phyloP scores from a whole-genome alignment of 345 rosid genomes.

The Heritiera fomes region DNA sequence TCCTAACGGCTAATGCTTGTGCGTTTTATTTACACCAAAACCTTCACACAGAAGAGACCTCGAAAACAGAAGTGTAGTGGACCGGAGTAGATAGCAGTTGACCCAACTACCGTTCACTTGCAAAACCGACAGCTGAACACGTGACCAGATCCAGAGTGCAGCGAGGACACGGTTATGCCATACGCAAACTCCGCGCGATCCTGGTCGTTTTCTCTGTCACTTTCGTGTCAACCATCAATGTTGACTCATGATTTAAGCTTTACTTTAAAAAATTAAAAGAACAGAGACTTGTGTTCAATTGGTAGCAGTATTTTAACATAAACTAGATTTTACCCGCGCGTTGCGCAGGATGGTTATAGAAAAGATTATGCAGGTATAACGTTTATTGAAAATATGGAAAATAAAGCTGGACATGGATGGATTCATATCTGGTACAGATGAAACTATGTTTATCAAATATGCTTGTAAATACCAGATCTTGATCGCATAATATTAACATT shows the following conservation, averaged over 20 bases:
- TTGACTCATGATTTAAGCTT: not conserved
- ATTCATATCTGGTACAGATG: too few relatives aligned
- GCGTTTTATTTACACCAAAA: not conserved
- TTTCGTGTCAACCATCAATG: not conserved
- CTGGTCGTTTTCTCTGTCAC: not conserved
- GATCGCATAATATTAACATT: too few relatives aligned
- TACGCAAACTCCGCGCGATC: conserved; percentile 19
- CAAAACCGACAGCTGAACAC: conserved; percentile 10
- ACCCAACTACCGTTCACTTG: not conserved
- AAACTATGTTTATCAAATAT: too few relatives aligned
- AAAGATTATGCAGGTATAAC: too few relatives aligned
- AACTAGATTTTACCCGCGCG: too few relatives aligned
- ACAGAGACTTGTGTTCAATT: not conserved
- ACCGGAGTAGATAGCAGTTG: not conserved
- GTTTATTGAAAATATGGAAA: too few relatives aligned
- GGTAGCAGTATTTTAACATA: not conserved
- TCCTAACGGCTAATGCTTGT: not conserved
- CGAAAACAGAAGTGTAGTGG: too few relatives aligned
- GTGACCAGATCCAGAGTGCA: conserved; percentile 3
- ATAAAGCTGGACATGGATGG: too few relatives aligned
- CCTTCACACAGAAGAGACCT: not conserved
- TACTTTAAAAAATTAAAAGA: not conserved
- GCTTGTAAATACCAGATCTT: too few relatives aligned
- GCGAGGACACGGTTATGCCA: not conserved
- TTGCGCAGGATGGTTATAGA: too few relatives aligned